Evolutionary conservation across 352 stramenopile genomes (phyloP).

Genomic region (Globisporangium parvum): DNA sequence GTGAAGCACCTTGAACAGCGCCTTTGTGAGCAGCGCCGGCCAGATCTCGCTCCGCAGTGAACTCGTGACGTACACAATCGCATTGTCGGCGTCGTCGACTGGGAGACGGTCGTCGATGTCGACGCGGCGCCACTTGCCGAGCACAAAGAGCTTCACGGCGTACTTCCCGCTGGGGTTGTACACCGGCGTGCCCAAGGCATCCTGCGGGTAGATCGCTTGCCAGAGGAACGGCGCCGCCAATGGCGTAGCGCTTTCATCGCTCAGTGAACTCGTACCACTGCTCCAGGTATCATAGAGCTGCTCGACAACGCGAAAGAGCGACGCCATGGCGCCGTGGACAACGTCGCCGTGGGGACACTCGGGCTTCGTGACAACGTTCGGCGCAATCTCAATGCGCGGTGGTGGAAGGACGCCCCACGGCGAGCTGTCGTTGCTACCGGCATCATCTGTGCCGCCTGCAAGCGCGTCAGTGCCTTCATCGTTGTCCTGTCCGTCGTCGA

Average conservation of each 20-base stretch:
- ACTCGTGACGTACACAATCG: conserved; percentile 48
- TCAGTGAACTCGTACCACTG: neutral
- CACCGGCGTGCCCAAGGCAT: conserved; percentile 29
- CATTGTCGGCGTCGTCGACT: conserved; percentile 35
- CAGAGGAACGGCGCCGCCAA: conserved; percentile 40
- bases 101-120: conserved; percentile 71
- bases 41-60: conserved; percentile 62
- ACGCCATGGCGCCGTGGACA: conserved; percentile 55
- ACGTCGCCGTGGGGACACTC: conserved; percentile 57
- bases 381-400: conserved; percentile 42
- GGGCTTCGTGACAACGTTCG: conserved; percentile 50
- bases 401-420: conserved; percentile 50
- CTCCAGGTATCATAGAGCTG: conserved; percentile 29
- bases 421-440: conserved; percentile 29
- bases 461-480: conserved; percentile 20
- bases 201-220: conserved; percentile 72
- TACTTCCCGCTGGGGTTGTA: conserved; percentile 79
- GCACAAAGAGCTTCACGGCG: conserved; percentile 59
- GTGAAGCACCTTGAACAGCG: conserved; percentile 57
- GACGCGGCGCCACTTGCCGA: conserved; percentile 64
- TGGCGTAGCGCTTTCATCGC: neutral
- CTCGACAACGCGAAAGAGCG: conserved; percentile 64
- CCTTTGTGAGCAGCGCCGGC: conserved; percentile 59
- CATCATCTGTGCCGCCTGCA: neutral
- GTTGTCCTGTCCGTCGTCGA: conserved; percentile 69